Base-by-base conservation (phyloP, 1,284 basidiomycete genomes). In the Ustanciosporium gigantosporum region DNA sequence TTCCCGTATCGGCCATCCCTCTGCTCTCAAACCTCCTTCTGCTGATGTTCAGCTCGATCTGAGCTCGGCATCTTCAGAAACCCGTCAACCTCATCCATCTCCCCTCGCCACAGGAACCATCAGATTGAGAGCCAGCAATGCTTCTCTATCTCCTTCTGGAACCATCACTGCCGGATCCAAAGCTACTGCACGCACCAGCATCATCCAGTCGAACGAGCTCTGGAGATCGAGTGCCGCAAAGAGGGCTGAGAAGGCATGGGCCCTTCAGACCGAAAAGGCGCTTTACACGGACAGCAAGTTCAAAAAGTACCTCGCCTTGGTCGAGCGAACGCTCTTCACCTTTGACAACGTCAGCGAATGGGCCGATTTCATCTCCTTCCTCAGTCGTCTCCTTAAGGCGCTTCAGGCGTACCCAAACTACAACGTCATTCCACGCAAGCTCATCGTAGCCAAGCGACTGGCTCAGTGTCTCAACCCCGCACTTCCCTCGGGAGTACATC, bases 291-390 rank as follows among this genome's bases (percentile, higher is more conserved):
- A 98, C 79, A 87, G 89, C n/a, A 93, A 93, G 78, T 98, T 88
- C 82, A 91, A 90, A 82, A 96, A 96, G 80, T 97, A 93, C 79
- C 83, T 87, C 0, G 85, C 87, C 43, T 87, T 90, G 68, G 88
- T 99, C 42, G 95, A 98, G 77, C 88, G 88, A 78, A 90, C 89
- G 61, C 82, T 99, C 22, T 88, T 87, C 62, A 88, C 90, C 1
- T 98, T 99, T 73, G 93, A 97, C 77, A 90, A 86, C 75, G 91
- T 97, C 56, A 90, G 94, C 57, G 95, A 99, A 81, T 99, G 95
- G 95, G 94, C 95, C 50, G 95, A 99, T 81, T 98, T 94, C 79
- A 97, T 97, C 76, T 89, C 94, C 34, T 98, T 98, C 80, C 81
- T 99, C 73, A 93, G 92, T 69, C 88, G 93, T 58, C 80, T 99